Evolutionary conservation across 2,329 filamentous ascomycete species (phyloP).

Genomic region (Claviceps maximensis): DNA sequence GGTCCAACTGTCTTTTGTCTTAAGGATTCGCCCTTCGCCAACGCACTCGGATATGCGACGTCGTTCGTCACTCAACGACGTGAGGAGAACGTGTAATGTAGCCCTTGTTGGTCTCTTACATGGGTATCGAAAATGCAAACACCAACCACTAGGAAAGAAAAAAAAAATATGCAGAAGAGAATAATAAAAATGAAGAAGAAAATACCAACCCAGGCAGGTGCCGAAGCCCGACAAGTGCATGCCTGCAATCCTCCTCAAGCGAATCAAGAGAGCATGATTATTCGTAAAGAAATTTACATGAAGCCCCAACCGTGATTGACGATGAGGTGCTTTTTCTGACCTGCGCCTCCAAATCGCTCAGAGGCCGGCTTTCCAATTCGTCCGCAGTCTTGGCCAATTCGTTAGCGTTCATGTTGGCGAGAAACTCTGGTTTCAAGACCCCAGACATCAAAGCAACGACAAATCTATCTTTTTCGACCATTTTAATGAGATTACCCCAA

Average conservation of each 20-base stretch:
- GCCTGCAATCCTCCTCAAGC: background rate
- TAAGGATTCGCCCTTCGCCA: background rate
- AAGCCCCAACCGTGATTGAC: background rate
- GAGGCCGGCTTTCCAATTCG: constrained; percentile 13
- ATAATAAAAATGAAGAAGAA: background rate
- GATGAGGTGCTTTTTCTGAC: background rate
- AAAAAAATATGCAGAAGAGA: background rate
- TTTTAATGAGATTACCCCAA: constrained; percentile 19
- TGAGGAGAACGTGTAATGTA: background rate
- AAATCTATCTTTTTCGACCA: constrained; percentile 18
- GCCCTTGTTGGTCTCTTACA: background rate
- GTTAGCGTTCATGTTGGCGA: constrained; percentile 15
- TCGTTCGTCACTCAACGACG: background rate
- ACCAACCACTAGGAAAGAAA: background rate
- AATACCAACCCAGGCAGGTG: background rate
- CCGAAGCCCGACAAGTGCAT: background rate
- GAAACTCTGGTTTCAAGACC: constrained; percentile 12
- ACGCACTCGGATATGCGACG: background rate
- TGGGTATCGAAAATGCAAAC: constrained; percentile 3
- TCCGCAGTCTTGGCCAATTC: constrained; percentile 16
- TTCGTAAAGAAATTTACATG: background rate
- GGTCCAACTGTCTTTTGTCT: background rate
- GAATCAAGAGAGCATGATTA: background rate
- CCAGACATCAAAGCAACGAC: constrained; percentile 17
- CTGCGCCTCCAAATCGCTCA: constrained; percentile 12